A percentile compares a stretch with the other conserved stretches of the same genome.
These are phyloP conservation scores for Conringia planisiliqua DNA, from an alignment of 345 rosid genomes.

Conservation along the genomic window DNA sequence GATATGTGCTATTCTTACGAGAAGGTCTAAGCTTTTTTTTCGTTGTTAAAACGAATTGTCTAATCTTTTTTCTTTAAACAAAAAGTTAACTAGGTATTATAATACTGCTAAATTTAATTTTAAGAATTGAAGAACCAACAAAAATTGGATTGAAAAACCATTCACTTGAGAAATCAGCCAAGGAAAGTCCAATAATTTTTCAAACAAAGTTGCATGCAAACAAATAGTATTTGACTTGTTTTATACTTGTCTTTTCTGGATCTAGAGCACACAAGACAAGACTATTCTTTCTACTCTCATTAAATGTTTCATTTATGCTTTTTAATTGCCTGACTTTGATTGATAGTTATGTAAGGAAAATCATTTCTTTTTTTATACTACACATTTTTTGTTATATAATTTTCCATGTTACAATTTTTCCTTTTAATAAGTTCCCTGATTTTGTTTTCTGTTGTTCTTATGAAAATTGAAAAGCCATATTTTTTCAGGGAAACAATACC, in stretches of 20 bases:
- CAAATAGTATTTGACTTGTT: neutral
- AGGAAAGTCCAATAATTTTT: neutral
- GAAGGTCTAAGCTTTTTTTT: neutral
- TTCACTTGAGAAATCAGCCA: too few species aligned
- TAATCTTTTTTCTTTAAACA: too few species aligned
- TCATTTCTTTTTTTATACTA: neutral
- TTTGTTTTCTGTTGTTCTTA: neutral
- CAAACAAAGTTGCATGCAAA: neutral
- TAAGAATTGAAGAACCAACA: neutral
- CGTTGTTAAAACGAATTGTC: neutral
- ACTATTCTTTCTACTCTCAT: neutral
- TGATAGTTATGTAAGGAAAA: neutral
- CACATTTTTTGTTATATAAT: neutral
- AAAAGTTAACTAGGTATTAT: neutral
- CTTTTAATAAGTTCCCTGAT: neutral
- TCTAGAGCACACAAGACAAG: neutral
- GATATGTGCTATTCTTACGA: conserved; percentile 9
- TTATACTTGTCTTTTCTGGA: neutral
- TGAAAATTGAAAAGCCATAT: neutral
- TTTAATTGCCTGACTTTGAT: neutral
- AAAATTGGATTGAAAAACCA: too few species aligned
- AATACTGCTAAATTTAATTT: neutral
- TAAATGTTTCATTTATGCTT: neutral
- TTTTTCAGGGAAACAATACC: neutral
- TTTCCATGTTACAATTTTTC: neutral